A percentile compares a stretch with the other conserved stretches of the same genome.
phyloP scores from a whole-genome alignment of 768 basidiomycete genomes.

The Kwoniella sp. region DNA sequence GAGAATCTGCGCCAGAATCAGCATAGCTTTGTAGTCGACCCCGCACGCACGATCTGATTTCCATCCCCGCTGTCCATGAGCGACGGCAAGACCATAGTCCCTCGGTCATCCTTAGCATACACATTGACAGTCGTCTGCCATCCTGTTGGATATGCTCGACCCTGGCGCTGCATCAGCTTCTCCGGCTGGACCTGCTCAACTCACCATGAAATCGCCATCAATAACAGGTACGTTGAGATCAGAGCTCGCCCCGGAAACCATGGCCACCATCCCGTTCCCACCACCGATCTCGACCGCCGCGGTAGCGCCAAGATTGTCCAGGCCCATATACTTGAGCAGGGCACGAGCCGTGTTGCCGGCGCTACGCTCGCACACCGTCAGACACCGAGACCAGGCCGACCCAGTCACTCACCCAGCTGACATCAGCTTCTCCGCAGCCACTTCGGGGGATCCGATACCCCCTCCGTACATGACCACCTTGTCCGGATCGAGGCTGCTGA shows the following conservation, averaged over 20 bases:
- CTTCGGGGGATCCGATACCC: constrained; percentile 28
- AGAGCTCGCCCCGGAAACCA: constrained; percentile 28
- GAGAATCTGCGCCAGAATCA: constrained; percentile 41
- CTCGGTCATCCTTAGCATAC: constrained; percentile 15
- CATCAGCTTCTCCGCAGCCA: constrained; percentile 46
- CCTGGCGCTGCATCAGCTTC: constrained; percentile 8
- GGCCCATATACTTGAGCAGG: not conserved
- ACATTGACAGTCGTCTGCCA: constrained; percentile 42
- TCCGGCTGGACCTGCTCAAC: not conserved
- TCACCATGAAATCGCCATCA: constrained; percentile 39
- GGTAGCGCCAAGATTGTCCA: constrained; percentile 32
- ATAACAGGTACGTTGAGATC: constrained; percentile 32
- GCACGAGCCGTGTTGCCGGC: not conserved
- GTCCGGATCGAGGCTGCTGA: constrained; percentile 44
- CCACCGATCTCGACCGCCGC: constrained; percentile 54
- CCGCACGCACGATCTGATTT: constrained; percentile 48
- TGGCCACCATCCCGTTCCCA: constrained; percentile 51
- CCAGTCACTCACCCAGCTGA: not conserved
- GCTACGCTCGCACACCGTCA: not conserved
- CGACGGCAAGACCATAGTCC: constrained; percentile 47
- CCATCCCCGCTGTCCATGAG: constrained; percentile 52
- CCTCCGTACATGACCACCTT: constrained; percentile 54
- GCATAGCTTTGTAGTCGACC: too few species aligned
- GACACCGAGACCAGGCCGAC: not conserved
- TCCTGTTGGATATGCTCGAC: constrained; percentile 48